Evolutionary conservation across 768 basidiomycete genomes (phyloP).

Genomic region (Tulasnella sp.): DNA sequence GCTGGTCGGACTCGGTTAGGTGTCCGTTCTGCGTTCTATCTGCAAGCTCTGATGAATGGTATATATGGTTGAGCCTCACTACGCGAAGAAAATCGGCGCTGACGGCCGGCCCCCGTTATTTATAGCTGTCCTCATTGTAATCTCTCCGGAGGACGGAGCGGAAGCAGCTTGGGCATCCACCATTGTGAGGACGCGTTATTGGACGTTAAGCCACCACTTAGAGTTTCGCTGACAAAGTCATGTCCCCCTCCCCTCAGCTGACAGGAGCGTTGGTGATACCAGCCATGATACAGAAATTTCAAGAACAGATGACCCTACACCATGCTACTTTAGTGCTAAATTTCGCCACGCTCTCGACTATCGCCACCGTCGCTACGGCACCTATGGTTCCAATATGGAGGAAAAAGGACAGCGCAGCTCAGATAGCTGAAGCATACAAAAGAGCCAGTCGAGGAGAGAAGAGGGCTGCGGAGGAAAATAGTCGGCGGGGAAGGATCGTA

Average conservation of each 20-base stretch:
- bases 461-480: not conserved
- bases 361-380: constrained; percentile 27
- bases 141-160: constrained; percentile 28
- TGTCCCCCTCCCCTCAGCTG: not conserved
- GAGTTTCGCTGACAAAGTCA: not conserved
- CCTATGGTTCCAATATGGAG: constrained; percentile 32
- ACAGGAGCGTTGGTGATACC: constrained; percentile 29
- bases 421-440: constrained; percentile 10
- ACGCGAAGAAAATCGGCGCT: too few relatives aligned
- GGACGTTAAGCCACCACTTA: not conserved
- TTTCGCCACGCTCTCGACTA: constrained; percentile 14
- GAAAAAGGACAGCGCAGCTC: not conserved
- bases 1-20: not conserved
- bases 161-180: constrained; percentile 30
- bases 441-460: not conserved
- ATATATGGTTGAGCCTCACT: not conserved
- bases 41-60: constrained; percentile 33
- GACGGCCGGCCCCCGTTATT: not conserved
- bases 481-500: constrained; percentile 15
- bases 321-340: constrained; percentile 23
- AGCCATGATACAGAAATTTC: constrained; percentile 30
- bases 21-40: constrained; percentile 32
- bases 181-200: not conserved
- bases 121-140: constrained; percentile 17
- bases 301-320: constrained; percentile 27